Percentiles rank a stretch among this genome's conserved stretches.
Conservation (phyloP, 495 filamentous ascomycete species). For the Talaromyces ruber region DNA sequence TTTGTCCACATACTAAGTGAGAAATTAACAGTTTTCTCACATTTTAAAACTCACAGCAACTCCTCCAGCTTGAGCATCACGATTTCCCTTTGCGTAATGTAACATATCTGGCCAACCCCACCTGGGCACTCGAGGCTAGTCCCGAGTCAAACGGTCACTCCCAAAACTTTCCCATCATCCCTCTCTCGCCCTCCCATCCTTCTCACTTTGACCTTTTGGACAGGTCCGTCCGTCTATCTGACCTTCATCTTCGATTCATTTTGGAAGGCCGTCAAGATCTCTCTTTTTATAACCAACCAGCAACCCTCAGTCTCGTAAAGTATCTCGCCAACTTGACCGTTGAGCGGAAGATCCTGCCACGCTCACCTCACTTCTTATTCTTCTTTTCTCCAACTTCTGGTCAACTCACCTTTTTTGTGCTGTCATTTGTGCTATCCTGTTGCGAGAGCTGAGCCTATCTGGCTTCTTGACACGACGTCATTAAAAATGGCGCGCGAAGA, state of each 20-base stretch:
- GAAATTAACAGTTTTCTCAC: neutral
- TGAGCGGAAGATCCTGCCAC: neutral
- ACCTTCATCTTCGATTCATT: neutral
- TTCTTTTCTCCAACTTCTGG: neutral
- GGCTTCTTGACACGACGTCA: neutral
- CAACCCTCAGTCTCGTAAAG: neutral
- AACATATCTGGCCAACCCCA: neutral
- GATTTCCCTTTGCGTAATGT: neutral
- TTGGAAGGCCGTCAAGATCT: neutral
- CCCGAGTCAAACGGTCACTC: neutral
- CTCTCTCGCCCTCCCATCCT: neutral
- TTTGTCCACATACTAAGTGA: neutral
- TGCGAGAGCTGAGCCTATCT: neutral
- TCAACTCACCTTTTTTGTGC: neutral
- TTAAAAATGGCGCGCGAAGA: neutral
- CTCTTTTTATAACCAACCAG: neutral
- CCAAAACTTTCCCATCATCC: neutral
- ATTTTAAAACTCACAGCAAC: neutral
- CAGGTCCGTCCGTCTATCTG: neutral
- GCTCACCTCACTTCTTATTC: neutral
- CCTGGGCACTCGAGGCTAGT: neutral
- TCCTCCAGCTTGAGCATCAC: neutral
- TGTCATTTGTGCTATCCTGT: neutral
- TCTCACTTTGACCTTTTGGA: neutral
- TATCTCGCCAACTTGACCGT: neutral